Conservation (phyloP, 192 early-diverging fungal genomes). For the Entophlyctis luteolus region DNA sequence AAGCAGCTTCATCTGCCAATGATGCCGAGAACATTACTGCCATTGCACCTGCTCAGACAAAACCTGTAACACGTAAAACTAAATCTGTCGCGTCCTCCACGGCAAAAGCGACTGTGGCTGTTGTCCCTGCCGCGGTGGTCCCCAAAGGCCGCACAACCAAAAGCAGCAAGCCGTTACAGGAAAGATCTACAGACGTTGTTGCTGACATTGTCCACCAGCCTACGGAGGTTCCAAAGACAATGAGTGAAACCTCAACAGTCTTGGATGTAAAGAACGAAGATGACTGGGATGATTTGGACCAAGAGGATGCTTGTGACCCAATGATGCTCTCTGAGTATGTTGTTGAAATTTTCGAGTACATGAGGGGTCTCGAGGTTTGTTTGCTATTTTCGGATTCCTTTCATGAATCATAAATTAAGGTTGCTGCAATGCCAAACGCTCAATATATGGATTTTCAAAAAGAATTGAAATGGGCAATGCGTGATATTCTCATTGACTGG, state of each 20-base stretch:
- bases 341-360: slow-evolving; percentile 85
- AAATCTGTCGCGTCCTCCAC: not conserved
- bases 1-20: not conserved
- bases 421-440: slow-evolving; percentile 68
- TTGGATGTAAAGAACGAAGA: not conserved
- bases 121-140: not conserved
- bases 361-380: slow-evolving; percentile 68
- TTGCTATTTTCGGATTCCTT: not conserved
- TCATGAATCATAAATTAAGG: slow-evolving; percentile 31
- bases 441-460: slow-evolving; percentile 80
- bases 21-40: not conserved
- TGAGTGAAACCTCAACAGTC: not conserved
- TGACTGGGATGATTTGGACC: slow-evolving; percentile 68
- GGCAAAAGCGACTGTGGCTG: not conserved
- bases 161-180: not conserved
- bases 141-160: slow-evolving; percentile 12
- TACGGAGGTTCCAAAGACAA: not conserved
- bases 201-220: too few relatives aligned
- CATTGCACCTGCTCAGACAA: not conserved
- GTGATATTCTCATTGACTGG: slow-evolving; percentile 92
- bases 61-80: not conserved
- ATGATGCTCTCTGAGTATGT: slow-evolving; percentile 93
- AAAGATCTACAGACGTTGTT: too few relatives aligned
- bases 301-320: slow-evolving; percentile 75
- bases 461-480: slow-evolving; percentile 89